phyloP scores from a whole-genome alignment of 139 green algal genomes.

The Chlorella sp. region DNA sequence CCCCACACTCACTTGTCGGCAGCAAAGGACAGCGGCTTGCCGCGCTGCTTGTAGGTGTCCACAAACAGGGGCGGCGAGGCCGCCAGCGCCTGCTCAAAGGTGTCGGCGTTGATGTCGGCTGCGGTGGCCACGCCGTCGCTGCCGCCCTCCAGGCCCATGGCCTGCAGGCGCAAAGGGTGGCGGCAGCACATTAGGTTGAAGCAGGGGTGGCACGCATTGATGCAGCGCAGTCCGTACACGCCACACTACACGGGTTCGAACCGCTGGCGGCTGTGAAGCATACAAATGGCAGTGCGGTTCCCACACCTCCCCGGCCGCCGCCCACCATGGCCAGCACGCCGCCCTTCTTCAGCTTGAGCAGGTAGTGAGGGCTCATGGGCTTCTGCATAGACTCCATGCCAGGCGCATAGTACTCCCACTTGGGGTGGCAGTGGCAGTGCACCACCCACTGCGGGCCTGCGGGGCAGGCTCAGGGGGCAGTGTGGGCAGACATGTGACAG shows the following conservation, averaged over 20 bases:
- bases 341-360: conserved; percentile 24
- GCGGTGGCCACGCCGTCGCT: background rate
- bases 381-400: background rate
- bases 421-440: background rate
- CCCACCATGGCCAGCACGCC: background rate
- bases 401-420: conserved; percentile 22
- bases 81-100: background rate
- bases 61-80: background rate
- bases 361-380: conserved; percentile 3
- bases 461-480: background rate
- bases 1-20: background rate
- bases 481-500: background rate
- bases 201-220: background rate
- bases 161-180: background rate
- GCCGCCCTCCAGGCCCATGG: conserved; percentile 12
- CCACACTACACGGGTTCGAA: too few species aligned
- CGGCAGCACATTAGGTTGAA: background rate
- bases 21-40: conserved; percentile 9
- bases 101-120: background rate
- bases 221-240: background rate
- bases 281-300: background rate
- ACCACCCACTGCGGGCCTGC: conserved; percentile 26
- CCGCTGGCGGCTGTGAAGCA: too few species aligned
- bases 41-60: background rate
- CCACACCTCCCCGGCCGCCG: background rate